Evolutionary conservation across 2,329 filamentous ascomycete species (phyloP), one percentile per base, ranked within the genome.

Genomic region (Trichoderma sp.): DNA sequence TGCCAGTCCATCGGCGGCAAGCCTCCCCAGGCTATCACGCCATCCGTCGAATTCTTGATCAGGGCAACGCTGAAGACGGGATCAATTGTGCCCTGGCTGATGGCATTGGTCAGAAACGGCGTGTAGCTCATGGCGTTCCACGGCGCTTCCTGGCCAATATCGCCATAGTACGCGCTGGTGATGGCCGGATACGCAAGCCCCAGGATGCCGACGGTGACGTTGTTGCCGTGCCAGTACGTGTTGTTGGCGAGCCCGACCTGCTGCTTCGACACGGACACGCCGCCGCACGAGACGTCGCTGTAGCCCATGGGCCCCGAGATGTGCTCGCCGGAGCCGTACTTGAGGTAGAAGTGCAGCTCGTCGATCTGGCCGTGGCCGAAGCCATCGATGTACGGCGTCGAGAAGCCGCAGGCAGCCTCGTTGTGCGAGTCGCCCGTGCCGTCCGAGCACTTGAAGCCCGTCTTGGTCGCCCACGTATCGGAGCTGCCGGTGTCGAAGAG

Each of bases 181-280:
- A 87, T 75, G 52, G 83, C 79, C 2, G 84, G 82, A 67, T 85
- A 87, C 0, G 83, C 84, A 69, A 87, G 79, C 0, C 85, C 85
- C 24, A 87, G 75, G 56, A 87, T 77, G 6, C 85, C 85, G 67
- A 83, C 83, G 29, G 85, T 86, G 55, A 82, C 72, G 74, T 86
- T 86, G 76, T 86, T 82, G 57, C 85, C 85, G 68, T 78, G 79
- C 85, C 85, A 87, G 73, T 81, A 81, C 2, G 84, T 85, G 68
- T 76, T 77, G 72, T 82, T 85, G 56, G 83, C 85, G 24, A 87
- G 77, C 14, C 81, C 83, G 56, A 86, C 79, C 72, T 84, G 81
- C 74, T 86, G 84, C 37, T 77, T 76, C 21, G 75, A 73, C 43
- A 86, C 84, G 0, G 75, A 77, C 35, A 86, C 73, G 10, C 82